These are phyloP conservation scores for Wickerhamomyces chambardii DNA, from an alignment of 805 yeast species.

Conservation along the genomic window DNA sequence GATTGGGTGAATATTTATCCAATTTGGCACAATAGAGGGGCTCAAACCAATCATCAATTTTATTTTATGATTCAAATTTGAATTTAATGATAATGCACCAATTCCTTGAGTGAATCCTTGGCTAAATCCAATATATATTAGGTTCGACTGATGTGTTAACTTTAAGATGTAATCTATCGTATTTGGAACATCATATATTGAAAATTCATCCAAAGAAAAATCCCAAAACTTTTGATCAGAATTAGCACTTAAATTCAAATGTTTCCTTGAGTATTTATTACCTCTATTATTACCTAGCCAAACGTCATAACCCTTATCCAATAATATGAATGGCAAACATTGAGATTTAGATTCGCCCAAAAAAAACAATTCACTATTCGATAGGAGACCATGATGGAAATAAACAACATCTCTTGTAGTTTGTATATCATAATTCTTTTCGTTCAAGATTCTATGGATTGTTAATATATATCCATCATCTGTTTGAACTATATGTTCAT, in stretches of 20 bases:
- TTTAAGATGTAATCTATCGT: conserved; percentile 64
- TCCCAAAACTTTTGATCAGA: conserved; percentile 64
- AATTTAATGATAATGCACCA: conserved; percentile 66
- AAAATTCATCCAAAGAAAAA: conserved; percentile 87
- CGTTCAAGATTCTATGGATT: conserved; percentile 44
- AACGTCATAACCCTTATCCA: conserved; percentile 83
- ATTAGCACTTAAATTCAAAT: conserved; percentile 8
- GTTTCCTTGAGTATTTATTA: conserved; percentile 66
- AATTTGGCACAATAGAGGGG: conserved; percentile 91
- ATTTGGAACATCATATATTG: conserved; percentile 83
- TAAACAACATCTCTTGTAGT: conserved; percentile 40
- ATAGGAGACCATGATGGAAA: conserved; percentile 77
- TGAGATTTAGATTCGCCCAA: conserved; percentile 37
- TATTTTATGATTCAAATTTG: conserved; percentile 48
- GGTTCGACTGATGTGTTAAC: conserved; percentile 28
- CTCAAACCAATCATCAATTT: conserved; percentile 70
- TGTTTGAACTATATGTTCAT: conserved; percentile 61
- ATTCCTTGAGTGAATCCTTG: conserved; percentile 94
- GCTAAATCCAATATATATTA: conserved; percentile 80
- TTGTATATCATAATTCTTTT: neutral
- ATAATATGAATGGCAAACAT: conserved; percentile 61
- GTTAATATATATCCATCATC: conserved; percentile 63
- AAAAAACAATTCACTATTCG: conserved; percentile 54
- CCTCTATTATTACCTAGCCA: conserved; percentile 94
- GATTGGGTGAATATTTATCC: conserved; percentile 63